Percentiles rank a stretch among this genome's conserved stretches.
Evolutionary conservation across 2,329 filamentous ascomycete genomes (phyloP).

Genomic region (Hypoxylon sp.): DNA sequence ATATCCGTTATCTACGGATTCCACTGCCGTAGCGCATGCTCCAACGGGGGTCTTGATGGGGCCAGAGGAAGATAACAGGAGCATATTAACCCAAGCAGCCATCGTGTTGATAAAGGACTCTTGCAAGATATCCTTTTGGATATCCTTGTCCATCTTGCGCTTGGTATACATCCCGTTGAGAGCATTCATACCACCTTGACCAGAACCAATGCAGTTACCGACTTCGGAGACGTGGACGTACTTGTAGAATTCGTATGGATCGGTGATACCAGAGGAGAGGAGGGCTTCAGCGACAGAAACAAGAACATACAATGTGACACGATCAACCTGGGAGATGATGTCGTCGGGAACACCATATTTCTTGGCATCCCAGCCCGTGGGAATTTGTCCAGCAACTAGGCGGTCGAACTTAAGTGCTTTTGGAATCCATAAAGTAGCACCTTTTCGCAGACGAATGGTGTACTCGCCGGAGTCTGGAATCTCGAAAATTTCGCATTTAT

Average conservation of each 20-base stretch:
- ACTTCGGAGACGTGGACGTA: slow-evolving; percentile 98
- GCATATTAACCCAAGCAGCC: slow-evolving; percentile 99
- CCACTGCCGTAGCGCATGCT: slow-evolving; percentile 96
- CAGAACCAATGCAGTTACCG: slow-evolving; percentile 97
- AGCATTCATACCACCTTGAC: slow-evolving; percentile 94
- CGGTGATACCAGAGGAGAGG: slow-evolving; percentile 93
- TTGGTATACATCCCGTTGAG: slow-evolving; percentile 99
- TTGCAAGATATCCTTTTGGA: slow-evolving; percentile 98
- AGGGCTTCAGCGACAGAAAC: slow-evolving; percentile 94
- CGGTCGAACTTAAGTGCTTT: slow-evolving; percentile 98
- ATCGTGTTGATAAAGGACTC: slow-evolving; percentile 99
- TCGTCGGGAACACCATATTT: slow-evolving; percentile 97
- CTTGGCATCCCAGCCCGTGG: slow-evolving; percentile 97
- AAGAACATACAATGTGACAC: slow-evolving; percentile 94
- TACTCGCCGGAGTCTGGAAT: slow-evolving; percentile 94
- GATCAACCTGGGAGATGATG: slow-evolving; percentile 97
- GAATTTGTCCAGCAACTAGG: slow-evolving; percentile 95
- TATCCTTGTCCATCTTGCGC: slow-evolving; percentile 93
- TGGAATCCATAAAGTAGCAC: slow-evolving; percentile 92
- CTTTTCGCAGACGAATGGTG: slow-evolving; percentile 95
- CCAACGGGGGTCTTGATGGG: slow-evolving; percentile 99
- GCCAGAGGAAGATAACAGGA: slow-evolving; percentile 95
- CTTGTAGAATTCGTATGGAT: slow-evolving; percentile 99
- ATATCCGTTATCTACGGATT: slow-evolving; percentile 97
- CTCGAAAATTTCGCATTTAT: slow-evolving; percentile 98